These are phyloP conservation scores for Plasmodium gaboni DNA, from an alignment of 169 alveolate species.

Conservation along the genomic window DNA sequence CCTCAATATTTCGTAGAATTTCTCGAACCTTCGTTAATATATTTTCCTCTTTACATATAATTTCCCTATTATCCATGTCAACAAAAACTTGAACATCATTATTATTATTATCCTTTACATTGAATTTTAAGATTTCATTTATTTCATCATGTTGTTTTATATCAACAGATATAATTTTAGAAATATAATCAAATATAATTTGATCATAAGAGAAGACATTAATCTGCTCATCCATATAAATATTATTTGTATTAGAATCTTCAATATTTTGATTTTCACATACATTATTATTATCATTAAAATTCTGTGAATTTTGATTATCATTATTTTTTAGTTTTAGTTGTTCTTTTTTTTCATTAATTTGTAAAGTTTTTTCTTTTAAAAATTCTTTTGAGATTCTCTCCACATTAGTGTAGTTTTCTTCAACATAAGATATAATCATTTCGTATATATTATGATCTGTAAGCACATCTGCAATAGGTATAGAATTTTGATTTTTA, in stretches of 20 bases:
- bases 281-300: background rate
- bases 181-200: slow-evolving; percentile 30
- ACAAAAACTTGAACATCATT: slow-evolving; percentile 49
- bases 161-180: slow-evolving; percentile 3
- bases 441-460: slow-evolving; percentile 45
- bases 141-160: slow-evolving; percentile 30
- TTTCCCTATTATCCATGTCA: slow-evolving; percentile 65
- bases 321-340: background rate
- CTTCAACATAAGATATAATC: slow-evolving; percentile 56
- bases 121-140: slow-evolving; percentile 57
- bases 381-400: slow-evolving; percentile 44
- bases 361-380: slow-evolving; percentile 6
- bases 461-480: slow-evolving; percentile 9
- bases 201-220: slow-evolving; percentile 13
- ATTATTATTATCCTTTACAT: slow-evolving; percentile 40
- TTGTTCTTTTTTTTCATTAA: slow-evolving; percentile 1
- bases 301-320: background rate
- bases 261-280: background rate
- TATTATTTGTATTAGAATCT: background rate
- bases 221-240: background rate
- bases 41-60: slow-evolving; percentile 41
- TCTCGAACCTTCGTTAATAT: slow-evolving; percentile 53
- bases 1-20: slow-evolving; percentile 65
- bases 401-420: slow-evolving; percentile 62
- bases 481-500: background rate